Evolutionary conservation across 805 yeast species (phyloP).

Genomic region (Saturnispora dispora): DNA sequence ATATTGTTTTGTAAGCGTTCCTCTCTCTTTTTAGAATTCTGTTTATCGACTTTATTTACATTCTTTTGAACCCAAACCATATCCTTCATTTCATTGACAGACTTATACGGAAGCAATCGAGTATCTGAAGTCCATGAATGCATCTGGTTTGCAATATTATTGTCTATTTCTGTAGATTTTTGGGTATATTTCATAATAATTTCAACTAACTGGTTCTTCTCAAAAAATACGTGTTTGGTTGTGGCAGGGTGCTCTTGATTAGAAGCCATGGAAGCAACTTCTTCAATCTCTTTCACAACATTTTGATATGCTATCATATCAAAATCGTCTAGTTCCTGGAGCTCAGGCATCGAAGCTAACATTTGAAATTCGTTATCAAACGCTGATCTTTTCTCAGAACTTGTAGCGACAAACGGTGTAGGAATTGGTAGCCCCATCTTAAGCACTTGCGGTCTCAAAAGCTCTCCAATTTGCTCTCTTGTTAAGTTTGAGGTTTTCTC

Average conservation of each 20-base stretch:
- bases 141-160: not conserved
- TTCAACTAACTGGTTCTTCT: not conserved
- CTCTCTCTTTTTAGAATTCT: not conserved
- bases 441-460: not conserved
- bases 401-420: not conserved
- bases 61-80: constrained; percentile 6
- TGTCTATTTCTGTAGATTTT: constrained; percentile 1
- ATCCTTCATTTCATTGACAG: not conserved
- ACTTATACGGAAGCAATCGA: not conserved
- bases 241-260: not conserved
- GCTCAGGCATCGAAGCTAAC: not conserved
- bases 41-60: not conserved
- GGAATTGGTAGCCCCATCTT: constrained; percentile 2
- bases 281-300: not conserved
- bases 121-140: not conserved
- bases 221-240: not conserved
- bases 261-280: not conserved
- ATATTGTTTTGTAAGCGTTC: not conserved
- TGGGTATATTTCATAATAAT: constrained; percentile 3
- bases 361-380: not conserved
- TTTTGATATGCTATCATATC: constrained; percentile 5
- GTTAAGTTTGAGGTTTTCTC: not conserved
- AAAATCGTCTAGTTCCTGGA: not conserved
- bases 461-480: not conserved
- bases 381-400: not conserved